Conservation (phyloP, 2,329 filamentous ascomycete genomes). For the Aspergillus intermedius region DNA sequence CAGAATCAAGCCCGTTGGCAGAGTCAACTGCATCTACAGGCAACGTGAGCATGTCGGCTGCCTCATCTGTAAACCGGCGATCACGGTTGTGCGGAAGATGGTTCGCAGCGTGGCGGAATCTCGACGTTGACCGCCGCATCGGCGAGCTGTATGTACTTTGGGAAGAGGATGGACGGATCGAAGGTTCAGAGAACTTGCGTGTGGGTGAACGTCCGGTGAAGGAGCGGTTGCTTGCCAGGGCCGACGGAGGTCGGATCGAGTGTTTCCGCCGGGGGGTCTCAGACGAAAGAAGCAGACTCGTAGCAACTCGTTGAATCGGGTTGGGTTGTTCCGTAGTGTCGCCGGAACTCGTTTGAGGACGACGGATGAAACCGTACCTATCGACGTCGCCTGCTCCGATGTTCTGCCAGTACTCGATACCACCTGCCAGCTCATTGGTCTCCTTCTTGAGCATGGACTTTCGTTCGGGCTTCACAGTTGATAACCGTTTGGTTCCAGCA, state of each 20-base stretch:
- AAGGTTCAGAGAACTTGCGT: conserved; percentile 38
- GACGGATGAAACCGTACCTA: conserved; percentile 57
- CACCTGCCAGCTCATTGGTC: conserved; percentile 53
- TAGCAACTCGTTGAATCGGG: conserved; percentile 53
- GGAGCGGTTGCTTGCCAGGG: conserved; percentile 40
- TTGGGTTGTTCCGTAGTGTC: conserved; percentile 28
- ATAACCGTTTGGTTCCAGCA: conserved; percentile 21
- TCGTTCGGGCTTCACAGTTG: conserved; percentile 22
- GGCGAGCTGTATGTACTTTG: conserved; percentile 40
- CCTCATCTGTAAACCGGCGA: conserved; percentile 52
- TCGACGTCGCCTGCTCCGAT: conserved; percentile 55
- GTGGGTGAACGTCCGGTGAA: conserved; percentile 34
- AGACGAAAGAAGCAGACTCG: conserved; percentile 51
- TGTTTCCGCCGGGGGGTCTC: conserved; percentile 50
- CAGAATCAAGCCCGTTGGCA: conserved; percentile 36
- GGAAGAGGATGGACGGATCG: conserved; percentile 41
- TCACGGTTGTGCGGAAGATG: conserved; percentile 48
- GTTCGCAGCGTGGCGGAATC: conserved; percentile 49
- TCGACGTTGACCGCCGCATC: conserved; percentile 35
- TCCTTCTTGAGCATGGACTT: conserved; percentile 41
- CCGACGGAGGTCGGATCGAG: conserved; percentile 46
- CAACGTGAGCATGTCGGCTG: conserved; percentile 59
- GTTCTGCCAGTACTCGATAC: conserved; percentile 60
- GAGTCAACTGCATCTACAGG: conserved; percentile 48
- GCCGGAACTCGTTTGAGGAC: conserved; percentile 18